Percentiles rank a stretch among this genome's conserved stretches.
These are phyloP conservation scores for Cyphellophora europaea DNA, from an alignment of 2,329 filamentous ascomycete species.

Conservation along the genomic window DNA sequence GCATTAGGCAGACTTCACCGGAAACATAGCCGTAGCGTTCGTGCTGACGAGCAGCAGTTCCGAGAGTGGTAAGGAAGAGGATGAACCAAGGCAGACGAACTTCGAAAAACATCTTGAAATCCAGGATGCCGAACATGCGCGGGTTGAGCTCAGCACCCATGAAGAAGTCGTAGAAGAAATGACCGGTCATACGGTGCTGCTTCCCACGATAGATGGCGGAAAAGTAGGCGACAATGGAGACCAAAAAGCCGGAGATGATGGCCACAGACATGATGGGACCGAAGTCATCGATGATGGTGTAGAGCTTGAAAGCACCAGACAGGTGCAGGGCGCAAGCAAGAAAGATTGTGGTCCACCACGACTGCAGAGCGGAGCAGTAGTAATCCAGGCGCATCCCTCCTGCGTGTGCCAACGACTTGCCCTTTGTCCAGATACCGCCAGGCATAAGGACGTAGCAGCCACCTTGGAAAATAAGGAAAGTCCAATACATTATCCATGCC, in stretches of 20 bases:
- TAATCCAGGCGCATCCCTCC: constrained; percentile 81
- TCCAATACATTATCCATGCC: constrained; percentile 93
- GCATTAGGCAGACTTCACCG: constrained; percentile 71
- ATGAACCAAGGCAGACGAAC: constrained; percentile 90
- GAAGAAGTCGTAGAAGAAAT: constrained; percentile 78
- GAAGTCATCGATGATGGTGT: constrained; percentile 91
- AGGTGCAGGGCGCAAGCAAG: constrained; percentile 66
- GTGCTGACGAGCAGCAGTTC: constrained; percentile 71
- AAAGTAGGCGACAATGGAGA: constrained; percentile 75
- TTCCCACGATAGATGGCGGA: constrained; percentile 72
- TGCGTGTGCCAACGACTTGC: constrained; percentile 76
- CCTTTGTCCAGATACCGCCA: constrained; percentile 76
- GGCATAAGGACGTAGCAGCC: constrained; percentile 77
- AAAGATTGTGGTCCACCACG: constrained; percentile 77
- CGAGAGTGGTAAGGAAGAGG: constrained; percentile 67
- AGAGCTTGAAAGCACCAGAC: constrained; percentile 76
- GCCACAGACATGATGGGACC: constrained; percentile 87
- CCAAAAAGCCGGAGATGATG: constrained; percentile 79
- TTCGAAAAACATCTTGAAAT: constrained; percentile 95
- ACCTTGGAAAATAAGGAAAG: constrained; percentile 77
- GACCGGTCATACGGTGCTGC: constrained; percentile 85
- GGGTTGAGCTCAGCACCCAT: constrained; percentile 85
- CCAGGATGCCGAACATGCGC: constrained; percentile 70
- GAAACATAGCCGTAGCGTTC: constrained; percentile 79
- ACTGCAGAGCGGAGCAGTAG: constrained; percentile 84